Percentiles rank a stretch among this genome's conserved stretches.
Evolutionary conservation across 306 rosid species (phyloP).

Genomic region (Luffa acutangula): DNA sequence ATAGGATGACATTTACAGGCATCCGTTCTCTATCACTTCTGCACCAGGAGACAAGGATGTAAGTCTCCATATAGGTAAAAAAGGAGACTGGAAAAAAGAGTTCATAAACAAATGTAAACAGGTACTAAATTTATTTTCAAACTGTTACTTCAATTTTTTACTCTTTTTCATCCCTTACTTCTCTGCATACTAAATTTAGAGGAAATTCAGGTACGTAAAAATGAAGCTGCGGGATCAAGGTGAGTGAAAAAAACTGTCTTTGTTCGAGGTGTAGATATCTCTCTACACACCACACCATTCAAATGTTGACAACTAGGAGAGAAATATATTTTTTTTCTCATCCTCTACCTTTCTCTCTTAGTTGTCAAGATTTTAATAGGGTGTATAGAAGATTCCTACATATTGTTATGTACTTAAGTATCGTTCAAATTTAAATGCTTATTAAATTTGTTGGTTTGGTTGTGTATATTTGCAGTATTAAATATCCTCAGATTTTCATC

Average conservation of each 20-base stretch:
- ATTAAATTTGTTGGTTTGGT: not conserved
- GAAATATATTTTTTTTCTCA: too few species aligned
- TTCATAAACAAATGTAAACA: slow-evolving; percentile 30
- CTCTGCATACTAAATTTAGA: not conserved
- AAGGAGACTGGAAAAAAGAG: slow-evolving; percentile 53
- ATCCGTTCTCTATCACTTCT: slow-evolving; percentile 66
- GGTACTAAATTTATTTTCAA: slow-evolving; percentile 13
- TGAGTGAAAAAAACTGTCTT: slow-evolving; percentile 5
- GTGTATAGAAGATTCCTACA: too few species aligned
- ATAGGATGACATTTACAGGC: slow-evolving; percentile 21
- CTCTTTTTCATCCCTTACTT: not conserved
- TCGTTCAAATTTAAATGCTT: not conserved
- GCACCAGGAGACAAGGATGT: slow-evolving; percentile 62
- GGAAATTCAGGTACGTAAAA: slow-evolving; percentile 39
- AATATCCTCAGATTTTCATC: slow-evolving; percentile 28
- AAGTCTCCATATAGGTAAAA: slow-evolving; percentile 50
- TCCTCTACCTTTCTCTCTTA: too few species aligned
- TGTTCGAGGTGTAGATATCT: too few species aligned
- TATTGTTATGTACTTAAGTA: too few species aligned
- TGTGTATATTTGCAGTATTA: not conserved
- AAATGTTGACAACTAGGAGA: too few species aligned
- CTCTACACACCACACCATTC: too few species aligned
- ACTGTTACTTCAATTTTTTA: too few species aligned
- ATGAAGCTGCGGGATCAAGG: slow-evolving; percentile 21
- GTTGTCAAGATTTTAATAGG: too few species aligned